phyloP scores from a whole-genome alignment of 2,329 filamentous ascomycete species.

The Colletotrichum sp. region DNA sequence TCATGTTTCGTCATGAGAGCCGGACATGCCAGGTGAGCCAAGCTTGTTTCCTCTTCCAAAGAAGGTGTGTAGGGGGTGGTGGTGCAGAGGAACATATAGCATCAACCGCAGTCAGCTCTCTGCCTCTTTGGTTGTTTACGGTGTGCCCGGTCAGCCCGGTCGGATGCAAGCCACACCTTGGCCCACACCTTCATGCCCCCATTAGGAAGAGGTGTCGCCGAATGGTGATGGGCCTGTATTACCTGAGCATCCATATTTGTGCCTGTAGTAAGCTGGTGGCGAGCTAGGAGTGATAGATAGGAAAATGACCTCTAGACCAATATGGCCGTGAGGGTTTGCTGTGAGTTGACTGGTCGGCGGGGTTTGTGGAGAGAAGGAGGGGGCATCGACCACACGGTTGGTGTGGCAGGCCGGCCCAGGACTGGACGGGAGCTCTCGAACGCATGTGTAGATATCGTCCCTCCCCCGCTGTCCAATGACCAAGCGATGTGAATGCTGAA shows the following conservation, averaged over 20 bases:
- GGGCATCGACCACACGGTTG: not conserved
- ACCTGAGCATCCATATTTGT: not conserved
- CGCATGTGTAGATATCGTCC: not conserved
- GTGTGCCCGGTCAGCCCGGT: conserved; percentile 8
- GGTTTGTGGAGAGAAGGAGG: not conserved
- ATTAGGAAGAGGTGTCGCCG: not conserved
- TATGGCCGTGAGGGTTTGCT: not conserved
- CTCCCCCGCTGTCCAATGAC: not conserved
- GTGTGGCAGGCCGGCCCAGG: not conserved
- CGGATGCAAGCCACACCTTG: not conserved
- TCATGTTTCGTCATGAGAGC: not conserved
- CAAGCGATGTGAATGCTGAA: not conserved
- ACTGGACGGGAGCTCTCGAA: not conserved
- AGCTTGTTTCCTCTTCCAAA: not conserved
- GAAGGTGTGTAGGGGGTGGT: not conserved
- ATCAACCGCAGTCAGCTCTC: not conserved
- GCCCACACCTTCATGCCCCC: not conserved
- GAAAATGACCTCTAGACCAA: not conserved
- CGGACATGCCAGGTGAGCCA: not conserved
- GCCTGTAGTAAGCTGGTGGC: not conserved
- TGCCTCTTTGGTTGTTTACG: not conserved
- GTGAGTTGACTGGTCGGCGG: not conserved
- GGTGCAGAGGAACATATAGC: not conserved
- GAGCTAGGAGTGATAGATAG: not conserved
- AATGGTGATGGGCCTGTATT: not conserved